A percentile compares a stretch with the other conserved stretches of the same genome.
Conservation (phyloP, 2,329 filamentous ascomycete species). For the Metarhizium anisopliae region DNA sequence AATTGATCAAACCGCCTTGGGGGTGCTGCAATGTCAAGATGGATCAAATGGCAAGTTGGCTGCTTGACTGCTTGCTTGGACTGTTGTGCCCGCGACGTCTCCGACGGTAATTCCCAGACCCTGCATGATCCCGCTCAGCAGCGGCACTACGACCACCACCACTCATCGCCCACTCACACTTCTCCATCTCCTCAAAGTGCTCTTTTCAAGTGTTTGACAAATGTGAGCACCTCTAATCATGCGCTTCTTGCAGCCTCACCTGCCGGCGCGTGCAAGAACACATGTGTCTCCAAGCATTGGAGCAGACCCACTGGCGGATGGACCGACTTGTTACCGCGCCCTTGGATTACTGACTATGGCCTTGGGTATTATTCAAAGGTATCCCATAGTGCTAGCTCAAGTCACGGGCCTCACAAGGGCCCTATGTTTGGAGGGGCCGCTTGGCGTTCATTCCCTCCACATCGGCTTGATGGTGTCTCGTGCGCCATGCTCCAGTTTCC, state of each 20-base stretch:
- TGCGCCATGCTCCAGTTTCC: background rate
- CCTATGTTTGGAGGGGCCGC: background rate
- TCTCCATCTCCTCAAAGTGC: slow-evolving; percentile 1
- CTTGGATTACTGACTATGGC: background rate
- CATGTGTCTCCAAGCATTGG: background rate
- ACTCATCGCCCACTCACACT: slow-evolving; percentile 10
- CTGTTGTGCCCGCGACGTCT: background rate
- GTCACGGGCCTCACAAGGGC: background rate
- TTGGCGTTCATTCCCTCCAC: background rate
- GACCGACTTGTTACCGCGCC: background rate
- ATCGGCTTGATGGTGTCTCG: background rate
- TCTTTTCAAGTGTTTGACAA: background rate
- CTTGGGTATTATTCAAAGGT: background rate
- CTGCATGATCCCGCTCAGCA: slow-evolving; percentile 21
- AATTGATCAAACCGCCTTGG: background rate
- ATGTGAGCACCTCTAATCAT: background rate
- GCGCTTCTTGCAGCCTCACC: background rate
- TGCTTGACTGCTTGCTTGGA: background rate
- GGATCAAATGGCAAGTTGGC: background rate
- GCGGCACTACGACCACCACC: background rate
- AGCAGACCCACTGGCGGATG: background rate
- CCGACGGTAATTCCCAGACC: slow-evolving; percentile 11
- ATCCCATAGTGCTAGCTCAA: background rate
- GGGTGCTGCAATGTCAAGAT: background rate
- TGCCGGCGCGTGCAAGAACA: background rate